Evolutionary conservation across 1,284 basidiomycete genomes (phyloP).

Genomic region (Ganoderma meredithae): DNA sequence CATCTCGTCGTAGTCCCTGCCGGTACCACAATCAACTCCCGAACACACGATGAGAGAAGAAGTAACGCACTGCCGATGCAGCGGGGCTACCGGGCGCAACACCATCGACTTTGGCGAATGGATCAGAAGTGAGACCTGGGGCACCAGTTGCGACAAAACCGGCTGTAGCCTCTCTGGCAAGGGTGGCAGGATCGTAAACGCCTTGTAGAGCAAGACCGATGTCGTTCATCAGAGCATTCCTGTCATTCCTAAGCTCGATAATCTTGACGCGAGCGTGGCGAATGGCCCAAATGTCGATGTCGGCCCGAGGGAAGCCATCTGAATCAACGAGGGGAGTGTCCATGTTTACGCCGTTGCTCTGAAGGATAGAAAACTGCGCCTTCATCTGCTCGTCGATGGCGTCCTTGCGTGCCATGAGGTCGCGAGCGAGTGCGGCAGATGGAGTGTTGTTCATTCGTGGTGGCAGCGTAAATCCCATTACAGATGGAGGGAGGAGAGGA

Average conservation of each 20-base stretch:
- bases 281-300: slow-evolving; percentile 86
- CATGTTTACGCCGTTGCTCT: slow-evolving; percentile 65
- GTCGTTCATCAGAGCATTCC: slow-evolving; percentile 66
- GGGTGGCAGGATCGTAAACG: slow-evolving; percentile 62
- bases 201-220: slow-evolving; percentile 73
- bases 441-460: slow-evolving; percentile 48
- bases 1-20: slow-evolving; percentile 76
- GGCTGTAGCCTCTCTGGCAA: slow-evolving; percentile 30
- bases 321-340: slow-evolving; percentile 79
- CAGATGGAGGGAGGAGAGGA: slow-evolving; percentile 15
- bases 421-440: slow-evolving; percentile 57
- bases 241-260: slow-evolving; percentile 82
- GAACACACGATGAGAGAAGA: background rate
- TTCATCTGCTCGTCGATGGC: slow-evolving; percentile 70
- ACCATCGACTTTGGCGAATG: slow-evolving; percentile 82
- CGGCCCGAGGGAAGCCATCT: slow-evolving; percentile 87
- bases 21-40: slow-evolving; percentile 14
- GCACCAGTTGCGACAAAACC: background rate
- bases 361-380: slow-evolving; percentile 66
- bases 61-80: slow-evolving; percentile 71
- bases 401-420: slow-evolving; percentile 68
- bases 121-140: slow-evolving; percentile 37
- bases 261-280: slow-evolving; percentile 77
- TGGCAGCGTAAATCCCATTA: slow-evolving; percentile 57
- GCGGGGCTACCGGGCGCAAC: slow-evolving; percentile 84